Evolutionary conservation across 805 yeast species (phyloP), one percentile per base, ranked within the genome.

Genomic region (Pichia paraexigua): DNA sequence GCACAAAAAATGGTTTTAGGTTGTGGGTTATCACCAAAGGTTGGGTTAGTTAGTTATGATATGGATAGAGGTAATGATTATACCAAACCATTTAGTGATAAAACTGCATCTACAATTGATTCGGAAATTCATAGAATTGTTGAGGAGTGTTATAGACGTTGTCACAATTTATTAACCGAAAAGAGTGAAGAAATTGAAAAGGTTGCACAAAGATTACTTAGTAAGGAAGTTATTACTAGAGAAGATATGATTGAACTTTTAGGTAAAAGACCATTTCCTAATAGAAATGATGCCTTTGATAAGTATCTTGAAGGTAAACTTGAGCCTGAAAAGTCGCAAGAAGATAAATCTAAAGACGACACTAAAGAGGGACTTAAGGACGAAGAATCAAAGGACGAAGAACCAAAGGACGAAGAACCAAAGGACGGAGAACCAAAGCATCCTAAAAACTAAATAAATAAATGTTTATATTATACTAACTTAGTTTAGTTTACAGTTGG

Each of bases 1-100:
- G 97, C 97, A 3, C 84, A 81, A 59, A 81, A 84, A 21, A 91
- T 91, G 97, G 95, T 91, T 32, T 79, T 89, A 41, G 82, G 80
- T 60, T 76, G 87, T 52, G 97, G 97, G 30, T 88, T 90, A 95
- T 84, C 94, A n/a, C 75, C 79, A 9, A 78, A 80, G 63, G 73
- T 91, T 48, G 97, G 97, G 1, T 56, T 64, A 66, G 73, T 78
- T 30, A 75, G 76, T 53, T 77, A 73, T 57, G 77, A 77, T 50
- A 77, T 75, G 58, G 76, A 75, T 45, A 71, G 73, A 53, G 76
- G 75, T 35, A 72, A 71, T 50, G 75, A 76, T 56, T 72, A 75
- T 64, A 77, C 68, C 57, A 86, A 77, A 70, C 80, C 87, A 40
- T 87, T 79, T 69, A 82, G 89, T 57, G 92, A 87, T 59, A 74